Percentiles rank a stretch among this genome's conserved stretches.
phyloP scores from a whole-genome alignment of 148 eudicot species.

The Spergularia bocconei region DNA sequence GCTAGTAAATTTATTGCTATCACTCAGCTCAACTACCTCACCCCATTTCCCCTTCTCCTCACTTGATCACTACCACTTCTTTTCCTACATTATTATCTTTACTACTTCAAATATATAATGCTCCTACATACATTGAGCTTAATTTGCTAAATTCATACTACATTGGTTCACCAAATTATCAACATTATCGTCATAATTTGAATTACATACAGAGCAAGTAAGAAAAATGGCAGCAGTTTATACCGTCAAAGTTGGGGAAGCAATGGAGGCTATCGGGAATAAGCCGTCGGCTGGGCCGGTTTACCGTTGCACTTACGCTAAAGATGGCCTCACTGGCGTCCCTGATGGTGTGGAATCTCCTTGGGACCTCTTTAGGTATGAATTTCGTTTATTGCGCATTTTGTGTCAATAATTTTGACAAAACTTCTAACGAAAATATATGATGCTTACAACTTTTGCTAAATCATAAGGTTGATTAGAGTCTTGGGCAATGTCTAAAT shows the following conservation, averaged over 20 bases:
- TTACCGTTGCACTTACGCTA: slow-evolving; percentile 74
- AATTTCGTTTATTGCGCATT: too few relatives aligned
- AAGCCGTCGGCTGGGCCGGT: slow-evolving; percentile 80
- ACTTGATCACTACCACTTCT: not conserved
- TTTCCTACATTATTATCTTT: not conserved
- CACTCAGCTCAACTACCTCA: slow-evolving; percentile 28
- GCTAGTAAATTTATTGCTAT: slow-evolving; percentile 30
- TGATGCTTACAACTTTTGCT: too few relatives aligned
- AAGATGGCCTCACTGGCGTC: slow-evolving; percentile 65
- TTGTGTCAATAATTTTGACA: too few relatives aligned
- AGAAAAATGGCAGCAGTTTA: slow-evolving; percentile 44
- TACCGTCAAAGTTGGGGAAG: slow-evolving; percentile 63
- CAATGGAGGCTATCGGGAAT: slow-evolving; percentile 39
- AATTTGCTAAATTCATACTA: not conserved
- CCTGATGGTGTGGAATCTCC: slow-evolving; percentile 57
- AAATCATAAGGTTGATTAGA: too few relatives aligned
- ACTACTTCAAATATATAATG: not conserved
- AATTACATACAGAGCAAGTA: not conserved
- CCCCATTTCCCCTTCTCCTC: not conserved
- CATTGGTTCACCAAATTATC: not conserved
- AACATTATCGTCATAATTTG: not conserved
- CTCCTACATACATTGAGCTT: not conserved
- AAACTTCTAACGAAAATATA: too few relatives aligned
- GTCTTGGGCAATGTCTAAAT: too few relatives aligned
- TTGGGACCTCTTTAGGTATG: slow-evolving; percentile 84